Conservation (phyloP, 805 yeast genomes). For the Wickerhamiella cacticola region DNA sequence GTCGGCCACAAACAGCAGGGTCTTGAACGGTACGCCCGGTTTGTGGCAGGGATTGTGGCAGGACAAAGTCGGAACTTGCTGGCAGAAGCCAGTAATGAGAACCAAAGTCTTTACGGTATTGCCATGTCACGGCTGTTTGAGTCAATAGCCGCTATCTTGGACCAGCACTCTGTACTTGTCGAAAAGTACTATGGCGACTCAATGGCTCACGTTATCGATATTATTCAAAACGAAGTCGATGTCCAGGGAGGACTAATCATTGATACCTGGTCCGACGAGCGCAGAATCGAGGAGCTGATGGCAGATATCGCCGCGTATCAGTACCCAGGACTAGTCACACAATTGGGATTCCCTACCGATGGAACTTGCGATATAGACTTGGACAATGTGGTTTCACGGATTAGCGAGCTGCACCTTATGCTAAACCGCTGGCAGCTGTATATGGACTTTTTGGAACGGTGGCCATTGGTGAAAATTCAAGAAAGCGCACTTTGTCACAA, state of each 20-base stretch:
- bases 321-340: slow-evolving; percentile 36
- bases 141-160: slow-evolving; percentile 68
- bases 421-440: slow-evolving; percentile 62
- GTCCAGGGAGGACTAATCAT: slow-evolving; percentile 81
- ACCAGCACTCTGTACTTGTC: slow-evolving; percentile 76
- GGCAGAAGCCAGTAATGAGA: slow-evolving; percentile 15
- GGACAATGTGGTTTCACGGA: slow-evolving; percentile 52
- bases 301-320: slow-evolving; percentile 45
- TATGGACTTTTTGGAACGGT: slow-evolving; percentile 56
- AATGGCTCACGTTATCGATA: slow-evolving; percentile 54
- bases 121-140: slow-evolving; percentile 49
- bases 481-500: slow-evolving; percentile 47
- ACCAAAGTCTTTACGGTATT: slow-evolving; percentile 29
- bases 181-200: slow-evolving; percentile 55
- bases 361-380: slow-evolving; percentile 31
- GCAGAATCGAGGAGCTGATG: slow-evolving; percentile 44
- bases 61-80: slow-evolving; percentile 63
- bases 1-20: slow-evolving; percentile 65
- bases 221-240: slow-evolving; percentile 79
- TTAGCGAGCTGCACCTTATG: slow-evolving; percentile 62
- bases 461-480: slow-evolving; percentile 34
- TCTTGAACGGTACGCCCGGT: slow-evolving; percentile 66
- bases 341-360: slow-evolving; percentile 2
- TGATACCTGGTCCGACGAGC: slow-evolving; percentile 72
- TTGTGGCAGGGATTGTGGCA: slow-evolving; percentile 74